Evolutionary conservation across 2,329 filamentous ascomycete species (phyloP).

Genomic region (Sphaerulina vaccinii): DNA sequence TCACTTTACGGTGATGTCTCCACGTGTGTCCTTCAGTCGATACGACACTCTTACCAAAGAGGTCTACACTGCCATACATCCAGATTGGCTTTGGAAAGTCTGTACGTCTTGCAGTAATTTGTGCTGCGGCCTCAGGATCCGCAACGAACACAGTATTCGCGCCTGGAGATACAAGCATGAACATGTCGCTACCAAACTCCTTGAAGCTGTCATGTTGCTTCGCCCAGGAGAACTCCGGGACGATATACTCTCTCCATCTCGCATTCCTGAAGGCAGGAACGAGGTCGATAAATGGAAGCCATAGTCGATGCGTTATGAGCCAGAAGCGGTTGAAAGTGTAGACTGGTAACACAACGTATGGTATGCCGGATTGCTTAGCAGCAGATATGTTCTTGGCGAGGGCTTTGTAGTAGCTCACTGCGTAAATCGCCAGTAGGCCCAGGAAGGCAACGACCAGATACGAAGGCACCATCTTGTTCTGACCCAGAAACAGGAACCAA

Average conservation of each 20-base stretch:
- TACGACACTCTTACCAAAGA: constrained; percentile 71
- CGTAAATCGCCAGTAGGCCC: constrained; percentile 38
- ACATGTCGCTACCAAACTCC: constrained; percentile 58
- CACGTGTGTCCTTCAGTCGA: constrained; percentile 67
- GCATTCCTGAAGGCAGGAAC: constrained; percentile 59
- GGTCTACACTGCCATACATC: constrained; percentile 58
- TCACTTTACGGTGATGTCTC: constrained; percentile 71
- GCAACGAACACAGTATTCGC: constrained; percentile 56
- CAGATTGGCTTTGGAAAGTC: constrained; percentile 68
- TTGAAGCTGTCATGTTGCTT: constrained; percentile 58
- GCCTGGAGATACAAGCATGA: constrained; percentile 62
- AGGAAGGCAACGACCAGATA: constrained; percentile 31
- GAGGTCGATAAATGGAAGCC: constrained; percentile 55
- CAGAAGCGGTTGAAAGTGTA: constrained; percentile 55
- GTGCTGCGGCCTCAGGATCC: constrained; percentile 64
- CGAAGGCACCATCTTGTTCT: constrained; percentile 28
- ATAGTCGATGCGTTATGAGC: constrained; percentile 56
- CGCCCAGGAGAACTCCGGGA: constrained; percentile 62
- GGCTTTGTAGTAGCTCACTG: constrained; percentile 37
- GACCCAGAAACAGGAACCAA: constrained; percentile 5
- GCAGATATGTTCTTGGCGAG: constrained; percentile 44
- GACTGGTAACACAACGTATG: constrained; percentile 44
- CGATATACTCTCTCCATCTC: constrained; percentile 58
- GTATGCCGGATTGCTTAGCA: constrained; percentile 48
- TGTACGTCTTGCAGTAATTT: constrained; percentile 65